Evolutionary conservation across 73 alveolate genomes (phyloP).

Genomic region (Tetrahymena borealis): DNA sequence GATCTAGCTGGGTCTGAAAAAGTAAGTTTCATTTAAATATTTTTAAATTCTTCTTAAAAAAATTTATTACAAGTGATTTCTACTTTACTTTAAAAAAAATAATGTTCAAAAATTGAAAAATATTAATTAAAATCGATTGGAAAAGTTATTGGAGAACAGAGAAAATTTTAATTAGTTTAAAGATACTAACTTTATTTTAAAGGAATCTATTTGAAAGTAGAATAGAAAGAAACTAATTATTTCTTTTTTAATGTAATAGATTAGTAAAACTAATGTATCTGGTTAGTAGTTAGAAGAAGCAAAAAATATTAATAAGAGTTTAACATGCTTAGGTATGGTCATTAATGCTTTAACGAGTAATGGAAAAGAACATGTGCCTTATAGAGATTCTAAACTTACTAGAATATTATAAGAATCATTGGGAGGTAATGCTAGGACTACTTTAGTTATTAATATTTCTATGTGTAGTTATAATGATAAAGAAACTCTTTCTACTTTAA

Average conservation of each 20-base stretch:
- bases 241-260: neutral
- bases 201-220: too few species aligned
- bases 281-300: constrained; percentile 93
- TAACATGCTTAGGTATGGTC: constrained; percentile 92
- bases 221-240: neutral
- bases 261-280: constrained; percentile 81
- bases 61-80: too few species aligned
- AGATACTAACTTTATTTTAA: neutral
- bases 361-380: constrained; percentile 78
- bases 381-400: constrained; percentile 93
- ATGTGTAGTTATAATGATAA: constrained; percentile 74
- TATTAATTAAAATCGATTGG: neutral
- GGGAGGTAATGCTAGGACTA: constrained; percentile 92
- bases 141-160: too few species aligned
- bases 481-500: constrained; percentile 84
- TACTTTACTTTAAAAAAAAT: too few species aligned
- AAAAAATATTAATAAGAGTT: constrained; percentile 84
- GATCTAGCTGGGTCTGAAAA: constrained; percentile 98
- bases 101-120: too few species aligned
- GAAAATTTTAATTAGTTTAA: too few species aligned
- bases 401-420: constrained; percentile 83
- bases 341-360: constrained; percentile 88
- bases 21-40: too few species aligned
- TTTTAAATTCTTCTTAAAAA: too few species aligned
- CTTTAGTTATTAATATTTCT: constrained; percentile 69